Evolutionary conservation across 768 basidiomycete species (phyloP).

Genomic region (Lentinus brumalis): DNA sequence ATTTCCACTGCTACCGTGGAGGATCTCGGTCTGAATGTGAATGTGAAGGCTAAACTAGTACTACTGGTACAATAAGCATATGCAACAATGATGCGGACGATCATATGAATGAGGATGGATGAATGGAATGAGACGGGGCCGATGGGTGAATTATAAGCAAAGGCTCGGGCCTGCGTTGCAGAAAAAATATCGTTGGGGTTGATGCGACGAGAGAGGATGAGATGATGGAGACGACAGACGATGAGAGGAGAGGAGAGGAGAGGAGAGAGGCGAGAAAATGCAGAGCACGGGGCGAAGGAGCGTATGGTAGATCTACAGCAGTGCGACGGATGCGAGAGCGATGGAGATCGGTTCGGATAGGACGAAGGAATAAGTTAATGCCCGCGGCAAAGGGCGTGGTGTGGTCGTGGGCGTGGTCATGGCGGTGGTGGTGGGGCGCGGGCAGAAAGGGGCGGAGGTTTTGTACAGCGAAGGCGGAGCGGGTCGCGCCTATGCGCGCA

Average conservation of each 20-base stretch:
- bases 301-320: background rate
- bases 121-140: background rate
- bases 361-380: slow-evolving; percentile 12
- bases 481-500: slow-evolving; percentile 8
- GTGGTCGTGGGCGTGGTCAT: background rate
- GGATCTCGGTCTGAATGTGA: no score
- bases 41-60: background rate
- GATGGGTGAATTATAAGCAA: background rate
- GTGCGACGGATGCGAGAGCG: background rate
- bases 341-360: background rate
- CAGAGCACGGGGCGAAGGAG: background rate
- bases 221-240: background rate
- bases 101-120: slow-evolving; percentile 2
- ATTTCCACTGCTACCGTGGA: background rate
- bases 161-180: background rate
- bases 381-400: background rate
- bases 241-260: background rate
- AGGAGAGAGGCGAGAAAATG: background rate
- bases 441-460: background rate
- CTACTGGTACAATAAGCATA: slow-evolving; percentile 11
- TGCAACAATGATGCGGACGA: background rate
- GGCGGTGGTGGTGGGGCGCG: background rate
- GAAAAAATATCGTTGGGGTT: background rate
- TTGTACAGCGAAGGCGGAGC: slow-evolving; percentile 15
- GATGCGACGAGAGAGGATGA: background rate